These are phyloP conservation scores for Ascoidea rubescens DNA, from an alignment of 805 yeast species.

Conservation along the genomic window DNA sequence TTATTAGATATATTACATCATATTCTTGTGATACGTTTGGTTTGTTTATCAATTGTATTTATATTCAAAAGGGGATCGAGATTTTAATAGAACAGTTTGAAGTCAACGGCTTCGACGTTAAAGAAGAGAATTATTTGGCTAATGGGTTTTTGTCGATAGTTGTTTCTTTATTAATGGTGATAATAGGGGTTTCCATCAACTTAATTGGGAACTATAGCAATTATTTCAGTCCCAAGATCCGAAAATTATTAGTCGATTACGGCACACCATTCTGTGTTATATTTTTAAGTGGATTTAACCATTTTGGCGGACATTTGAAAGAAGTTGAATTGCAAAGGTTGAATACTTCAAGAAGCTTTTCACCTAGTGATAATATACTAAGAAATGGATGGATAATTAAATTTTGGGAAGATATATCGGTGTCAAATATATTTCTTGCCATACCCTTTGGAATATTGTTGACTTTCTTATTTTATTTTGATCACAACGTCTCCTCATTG, in stretches of 20 bases:
- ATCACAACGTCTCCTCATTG: constrained; percentile 86
- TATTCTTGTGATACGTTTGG: constrained; percentile 93
- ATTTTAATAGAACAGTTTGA: constrained; percentile 61
- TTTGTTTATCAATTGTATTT: constrained; percentile 74
- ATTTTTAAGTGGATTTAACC: constrained; percentile 87
- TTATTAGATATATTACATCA: constrained; percentile 56
- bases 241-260: constrained; percentile 74
- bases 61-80: constrained; percentile 83
- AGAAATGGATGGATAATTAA: constrained; percentile 65
- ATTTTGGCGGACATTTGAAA: constrained; percentile 53
- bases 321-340: constrained; percentile 57
- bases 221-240: constrained; percentile 40
- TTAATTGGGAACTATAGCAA: constrained; percentile 48
- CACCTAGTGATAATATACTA: constrained; percentile 24
- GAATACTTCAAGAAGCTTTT: constrained; percentile 53
- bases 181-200: constrained; percentile 54
- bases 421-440: constrained; percentile 74
- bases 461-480: constrained; percentile 81
- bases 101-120: constrained; percentile 11
- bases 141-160: constrained; percentile 66
- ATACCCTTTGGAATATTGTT: constrained; percentile 83
- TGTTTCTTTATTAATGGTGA: constrained; percentile 59
- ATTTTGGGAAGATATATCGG: constrained; percentile 56
- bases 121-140: constrained; percentile 17
- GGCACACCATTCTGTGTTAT: constrained; percentile 74